Percentiles rank a stretch among this genome's conserved stretches.
Evolutionary conservation across 2,329 filamentous ascomycete genomes (phyloP).

Genomic region (Reticulascus tulasneorum): DNA sequence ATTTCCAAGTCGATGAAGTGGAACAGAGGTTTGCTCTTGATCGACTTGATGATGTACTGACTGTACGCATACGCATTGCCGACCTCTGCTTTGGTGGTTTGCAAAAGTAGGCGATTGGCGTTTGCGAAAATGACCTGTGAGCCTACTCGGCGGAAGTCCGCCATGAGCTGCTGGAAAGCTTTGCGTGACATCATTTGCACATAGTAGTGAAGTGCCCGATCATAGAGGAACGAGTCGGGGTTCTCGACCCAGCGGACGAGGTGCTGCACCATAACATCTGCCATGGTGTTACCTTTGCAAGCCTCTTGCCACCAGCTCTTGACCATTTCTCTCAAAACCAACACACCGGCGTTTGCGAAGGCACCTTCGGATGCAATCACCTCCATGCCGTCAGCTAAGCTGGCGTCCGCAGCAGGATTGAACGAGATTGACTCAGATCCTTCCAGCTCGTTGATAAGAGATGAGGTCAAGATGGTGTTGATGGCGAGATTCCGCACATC

Average conservation of each 20-base stretch:
- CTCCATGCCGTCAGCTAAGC: slow-evolving; percentile 60
- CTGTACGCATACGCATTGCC: slow-evolving; percentile 96
- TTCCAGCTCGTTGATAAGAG: slow-evolving; percentile 93
- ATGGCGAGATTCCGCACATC: slow-evolving; percentile 93
- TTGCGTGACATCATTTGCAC: slow-evolving; percentile 99
- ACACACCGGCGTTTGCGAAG: slow-evolving; percentile 87
- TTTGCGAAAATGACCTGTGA: slow-evolving; percentile 96
- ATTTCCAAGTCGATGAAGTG: slow-evolving; percentile 97
- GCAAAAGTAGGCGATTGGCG: slow-evolving; percentile 81
- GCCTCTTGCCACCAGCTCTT: slow-evolving; percentile 98
- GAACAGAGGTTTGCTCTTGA: slow-evolving; percentile 91
- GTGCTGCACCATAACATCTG: slow-evolving; percentile 95
- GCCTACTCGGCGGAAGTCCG: slow-evolving; percentile 90
- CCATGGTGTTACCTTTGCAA: slow-evolving; percentile 85
- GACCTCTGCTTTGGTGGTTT: slow-evolving; percentile 95
- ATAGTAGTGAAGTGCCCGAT: slow-evolving; percentile 90
- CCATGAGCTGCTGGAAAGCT: slow-evolving; percentile 94
- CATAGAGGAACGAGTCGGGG: slow-evolving; percentile 90
- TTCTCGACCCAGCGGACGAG: slow-evolving; percentile 96
- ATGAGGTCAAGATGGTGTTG: slow-evolving; percentile 95
- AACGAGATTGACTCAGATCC: slow-evolving; percentile 83
- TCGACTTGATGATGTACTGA: slow-evolving; percentile 96
- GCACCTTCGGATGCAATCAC: slow-evolving; percentile 48
- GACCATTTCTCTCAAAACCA: slow-evolving; percentile 94
- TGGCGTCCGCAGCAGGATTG: slow-evolving; percentile 68